Evolutionary conservation across 148 eudicot species (phyloP).

Genomic region (Arbutus unedo): DNA sequence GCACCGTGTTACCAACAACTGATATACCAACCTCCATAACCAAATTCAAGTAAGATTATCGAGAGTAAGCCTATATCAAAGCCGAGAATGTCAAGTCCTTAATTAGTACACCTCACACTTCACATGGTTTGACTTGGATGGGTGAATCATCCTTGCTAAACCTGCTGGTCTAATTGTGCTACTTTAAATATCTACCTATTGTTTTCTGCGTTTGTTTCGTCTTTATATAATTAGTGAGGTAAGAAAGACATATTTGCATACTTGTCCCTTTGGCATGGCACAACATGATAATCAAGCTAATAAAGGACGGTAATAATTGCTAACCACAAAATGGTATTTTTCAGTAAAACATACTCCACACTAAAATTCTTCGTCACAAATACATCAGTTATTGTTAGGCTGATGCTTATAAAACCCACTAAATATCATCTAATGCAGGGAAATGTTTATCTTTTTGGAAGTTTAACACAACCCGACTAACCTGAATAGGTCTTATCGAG

Average conservation of each 20-base stretch:
- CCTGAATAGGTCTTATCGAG: constrained; percentile 37
- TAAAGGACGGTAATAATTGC: background rate
- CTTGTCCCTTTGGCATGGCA: background rate
- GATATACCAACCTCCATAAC: background rate
- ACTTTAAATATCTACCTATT: background rate
- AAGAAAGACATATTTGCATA: background rate
- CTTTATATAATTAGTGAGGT: background rate
- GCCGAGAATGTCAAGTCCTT: background rate
- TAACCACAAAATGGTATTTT: background rate
- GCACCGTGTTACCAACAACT: background rate
- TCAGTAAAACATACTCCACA: background rate
- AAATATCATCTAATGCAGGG: background rate
- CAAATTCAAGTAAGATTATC: background rate
- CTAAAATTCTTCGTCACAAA: constrained; percentile 10
- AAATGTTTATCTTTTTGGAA: background rate
- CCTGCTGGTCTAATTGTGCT: background rate
- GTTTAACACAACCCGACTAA: constrained; percentile 14
- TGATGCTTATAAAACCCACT: background rate
- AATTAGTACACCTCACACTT: background rate
- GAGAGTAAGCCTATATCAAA: background rate
- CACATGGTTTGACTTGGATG: background rate
- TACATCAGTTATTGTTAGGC: background rate
- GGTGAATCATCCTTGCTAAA: background rate
- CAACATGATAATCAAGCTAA: background rate
- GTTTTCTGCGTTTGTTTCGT: background rate